Percentiles rank a stretch among this genome's conserved stretches.
Evolutionary conservation across 768 basidiomycete species (phyloP).

Genomic region (Tylopilus balloui): DNA sequence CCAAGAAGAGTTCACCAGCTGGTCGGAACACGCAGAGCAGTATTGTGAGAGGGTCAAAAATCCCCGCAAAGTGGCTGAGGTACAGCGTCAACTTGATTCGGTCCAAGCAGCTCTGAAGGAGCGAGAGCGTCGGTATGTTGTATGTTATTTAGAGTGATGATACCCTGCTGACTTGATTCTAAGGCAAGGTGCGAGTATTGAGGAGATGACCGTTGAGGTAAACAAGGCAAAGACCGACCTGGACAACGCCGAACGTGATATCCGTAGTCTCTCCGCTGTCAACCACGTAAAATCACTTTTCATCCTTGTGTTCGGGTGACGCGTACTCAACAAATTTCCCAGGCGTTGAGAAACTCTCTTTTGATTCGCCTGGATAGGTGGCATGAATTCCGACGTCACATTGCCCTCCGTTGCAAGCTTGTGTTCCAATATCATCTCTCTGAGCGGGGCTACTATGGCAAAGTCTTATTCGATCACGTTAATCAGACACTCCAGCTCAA

Average conservation of each 20-base stretch:
- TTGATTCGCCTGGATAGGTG: constrained; percentile 64
- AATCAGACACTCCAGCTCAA: constrained; percentile 60
- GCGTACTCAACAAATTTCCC: constrained; percentile 9
- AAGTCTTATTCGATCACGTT: constrained; percentile 81
- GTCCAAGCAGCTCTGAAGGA: constrained; percentile 61
- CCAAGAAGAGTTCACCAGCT: constrained; percentile 61
- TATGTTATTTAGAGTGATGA: not conserved
- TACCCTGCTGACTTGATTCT: constrained; percentile 1
- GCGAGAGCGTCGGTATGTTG: constrained; percentile 55
- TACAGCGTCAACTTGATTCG: constrained; percentile 60
- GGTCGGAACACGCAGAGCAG: constrained; percentile 59
- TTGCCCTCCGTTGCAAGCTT: constrained; percentile 81
- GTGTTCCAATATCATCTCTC: constrained; percentile 80
- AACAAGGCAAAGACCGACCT: constrained; percentile 58
- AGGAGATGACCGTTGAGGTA: constrained; percentile 70
- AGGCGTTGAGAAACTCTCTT: constrained; percentile 70
- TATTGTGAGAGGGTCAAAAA: constrained; percentile 56
- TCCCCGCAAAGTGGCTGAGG: constrained; percentile 50
- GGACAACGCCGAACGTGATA: constrained; percentile 55
- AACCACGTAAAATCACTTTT: constrained; percentile 51
- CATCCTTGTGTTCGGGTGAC: not conserved
- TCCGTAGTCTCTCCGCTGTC: constrained; percentile 57
- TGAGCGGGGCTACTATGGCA: constrained; percentile 85
- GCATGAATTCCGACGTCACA: constrained; percentile 85
- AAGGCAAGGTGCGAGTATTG: constrained; percentile 74